phyloP scores from a whole-genome alignment of 306 rosid genomes.

The Dalbergia oliveri region DNA sequence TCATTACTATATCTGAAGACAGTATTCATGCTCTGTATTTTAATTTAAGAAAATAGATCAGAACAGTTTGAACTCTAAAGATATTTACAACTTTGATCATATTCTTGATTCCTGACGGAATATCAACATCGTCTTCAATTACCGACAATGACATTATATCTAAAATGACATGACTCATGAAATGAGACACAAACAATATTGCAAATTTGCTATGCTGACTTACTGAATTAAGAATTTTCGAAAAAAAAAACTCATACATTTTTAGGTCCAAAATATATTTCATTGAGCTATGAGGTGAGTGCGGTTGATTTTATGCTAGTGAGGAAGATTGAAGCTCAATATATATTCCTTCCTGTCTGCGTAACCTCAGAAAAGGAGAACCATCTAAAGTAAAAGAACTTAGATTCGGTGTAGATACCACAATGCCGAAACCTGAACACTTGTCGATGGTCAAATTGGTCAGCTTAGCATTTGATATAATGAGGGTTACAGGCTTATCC shows the following conservation, averaged over 20 bases:
- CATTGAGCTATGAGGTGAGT: neutral
- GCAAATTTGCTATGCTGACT: neutral
- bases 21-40: neutral
- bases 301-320: neutral
- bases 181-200: neutral
- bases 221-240: neutral
- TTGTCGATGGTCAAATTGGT: neutral
- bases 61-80: neutral
- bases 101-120: neutral
- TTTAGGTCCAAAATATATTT: neutral
- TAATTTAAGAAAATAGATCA: neutral
- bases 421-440: neutral
- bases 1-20: neutral
- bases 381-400: constrained; percentile 25
- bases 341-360: neutral
- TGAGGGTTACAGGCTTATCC: neutral
- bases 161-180: neutral
- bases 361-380: neutral
- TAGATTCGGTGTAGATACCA: constrained; percentile 24
- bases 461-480: constrained; percentile 25
- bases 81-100: neutral
- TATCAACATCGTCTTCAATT: neutral
- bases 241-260: neutral
- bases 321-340: constrained; percentile 36
- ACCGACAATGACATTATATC: neutral